Evolutionary conservation across 139 green algal species (phyloP), one percentile per base, ranked within the genome.

Genomic region (Limnomonas spitsbergensis): DNA sequence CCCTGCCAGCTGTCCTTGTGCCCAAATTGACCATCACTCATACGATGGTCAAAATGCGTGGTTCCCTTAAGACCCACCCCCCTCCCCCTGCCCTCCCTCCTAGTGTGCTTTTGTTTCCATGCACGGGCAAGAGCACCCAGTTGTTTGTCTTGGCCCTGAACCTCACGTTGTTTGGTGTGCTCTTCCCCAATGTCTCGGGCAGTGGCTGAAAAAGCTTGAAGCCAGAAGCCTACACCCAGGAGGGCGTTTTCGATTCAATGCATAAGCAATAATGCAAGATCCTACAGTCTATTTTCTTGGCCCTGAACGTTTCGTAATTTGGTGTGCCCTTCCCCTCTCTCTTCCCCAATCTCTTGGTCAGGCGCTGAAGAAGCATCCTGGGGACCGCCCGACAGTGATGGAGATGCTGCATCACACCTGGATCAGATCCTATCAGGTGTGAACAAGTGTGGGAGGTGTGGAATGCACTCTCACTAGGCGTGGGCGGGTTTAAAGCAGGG

Each of bases 371-470:
- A 91, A 91, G 80, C 81, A 91, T 69, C 87, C 87, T 1, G 80
- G 70, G 3, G 80, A 88, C 53, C 78, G 87, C 3, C 87, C 87
- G 67, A 89, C 76, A 26, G 77, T 88, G 36, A 85, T 91, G 67
- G 87, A 91, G 61, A 86, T 91, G 87, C 66, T 91, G 78, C 87
- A 91, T 74, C 80, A 91, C 69, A 82, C 87, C 27, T 91, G 87
- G 87, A 77, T 91, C 31, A 73, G 40, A 7, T 78, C 80, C 0
- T 88, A 83, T 80, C 80, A 85, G 83, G 24, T n/a, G 7, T 32
- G 36, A 42, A 47, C 20, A 61, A 29, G 47, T 20, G 14, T 20
- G 14, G 14, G 20, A 61, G 20, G 14, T 14, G 14, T 61, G 47
- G 14, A 20, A 29, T 61, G 47, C 14, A 29, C 47, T 61, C 14